Evolutionary conservation across 345 rosid species (phyloP).

Genomic region (Populus alba): DNA sequence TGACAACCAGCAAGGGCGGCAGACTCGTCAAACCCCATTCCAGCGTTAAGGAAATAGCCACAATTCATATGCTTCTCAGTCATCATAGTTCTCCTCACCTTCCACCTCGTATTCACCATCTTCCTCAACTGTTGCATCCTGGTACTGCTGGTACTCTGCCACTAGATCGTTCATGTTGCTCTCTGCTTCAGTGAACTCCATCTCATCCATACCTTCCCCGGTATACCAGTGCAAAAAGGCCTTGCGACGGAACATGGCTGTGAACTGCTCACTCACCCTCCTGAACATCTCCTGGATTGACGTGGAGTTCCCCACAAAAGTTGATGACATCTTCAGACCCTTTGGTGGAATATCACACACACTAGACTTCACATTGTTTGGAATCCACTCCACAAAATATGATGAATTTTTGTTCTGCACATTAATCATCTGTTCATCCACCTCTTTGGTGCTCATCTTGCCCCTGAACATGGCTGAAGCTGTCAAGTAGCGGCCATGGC

Average conservation of each 20-base stretch:
- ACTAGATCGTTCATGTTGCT: conserved; percentile 97
- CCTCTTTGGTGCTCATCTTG: conserved; percentile 98
- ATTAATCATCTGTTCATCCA: conserved; percentile 88
- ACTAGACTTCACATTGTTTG: conserved; percentile 61
- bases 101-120: conserved; percentile 77
- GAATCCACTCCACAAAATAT: conserved; percentile 96
- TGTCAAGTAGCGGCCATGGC: conserved; percentile 95
- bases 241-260: conserved; percentile 95
- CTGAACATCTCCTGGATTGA: conserved; percentile 98
- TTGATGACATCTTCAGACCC: conserved; percentile 57
- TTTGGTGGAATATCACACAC: conserved; percentile 58
- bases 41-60: background rate
- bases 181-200: conserved; percentile 98
- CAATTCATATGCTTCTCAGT: conserved; percentile 8
- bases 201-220: conserved; percentile 97
- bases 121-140: conserved; percentile 90
- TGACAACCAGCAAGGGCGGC: conserved; percentile 3
- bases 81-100: conserved; percentile 39
- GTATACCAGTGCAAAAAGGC: conserved; percentile 98
- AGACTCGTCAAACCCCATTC: conserved; percentile 13
- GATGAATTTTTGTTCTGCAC: conserved; percentile 98
- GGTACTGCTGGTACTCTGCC: conserved; percentile 93
- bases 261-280: conserved; percentile 98
- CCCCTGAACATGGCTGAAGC: conserved; percentile 98
- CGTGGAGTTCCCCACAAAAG: conserved; percentile 75